Evolutionary conservation across 805 yeast species (phyloP), one percentile per base, ranked within the genome.

Genomic region (Candida nanaspora): DNA sequence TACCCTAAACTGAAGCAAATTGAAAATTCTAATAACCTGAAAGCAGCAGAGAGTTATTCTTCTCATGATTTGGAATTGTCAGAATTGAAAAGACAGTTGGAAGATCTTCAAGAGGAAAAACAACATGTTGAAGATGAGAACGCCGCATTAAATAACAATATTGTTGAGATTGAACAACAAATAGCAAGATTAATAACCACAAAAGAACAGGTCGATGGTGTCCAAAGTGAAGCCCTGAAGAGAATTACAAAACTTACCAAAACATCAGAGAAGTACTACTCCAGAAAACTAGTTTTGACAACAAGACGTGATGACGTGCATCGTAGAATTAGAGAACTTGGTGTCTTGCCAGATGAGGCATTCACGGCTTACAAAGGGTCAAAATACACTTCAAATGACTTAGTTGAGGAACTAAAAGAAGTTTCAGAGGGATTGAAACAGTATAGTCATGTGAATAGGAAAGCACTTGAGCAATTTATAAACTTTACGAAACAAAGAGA

Each of bases 291-390:
- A 2, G 55, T 81, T 4, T 61, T 86, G 37, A 55, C 65, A 4
- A 64, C 69, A 33, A 72, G 95, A 47, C 72, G 85, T 44, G 86
- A 82, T 37, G 94, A 85, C 47, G 59, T 86, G 20, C 81, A 79
- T 47, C 75, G 72, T 44, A 84, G 77, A 52, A 80, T 88, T 25
- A 70, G 89, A 45, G 95, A 85, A 33, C 63, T 89, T 32, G 97
- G 97, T n/a, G 85, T 84, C 3, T 66, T 91, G 15, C 91, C 96
- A 0, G 96, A 88, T 52, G 88, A 85, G 40, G 88, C 93, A 0
- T 79, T 86, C 48, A 69, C 69, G 13, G 55, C 62, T 1, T 76
- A 69, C 51, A 70, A 68, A 28, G 57, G 62, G 28, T 43, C 41
- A 6, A 32, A 52, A 5, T 50, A 65, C 16, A 55, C 64, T 2